Evolutionary conservation across 176 grass and related monocot genomes (phyloP), one percentile per base, ranked within the genome.

Genomic region (Aechmea fasciata): DNA sequence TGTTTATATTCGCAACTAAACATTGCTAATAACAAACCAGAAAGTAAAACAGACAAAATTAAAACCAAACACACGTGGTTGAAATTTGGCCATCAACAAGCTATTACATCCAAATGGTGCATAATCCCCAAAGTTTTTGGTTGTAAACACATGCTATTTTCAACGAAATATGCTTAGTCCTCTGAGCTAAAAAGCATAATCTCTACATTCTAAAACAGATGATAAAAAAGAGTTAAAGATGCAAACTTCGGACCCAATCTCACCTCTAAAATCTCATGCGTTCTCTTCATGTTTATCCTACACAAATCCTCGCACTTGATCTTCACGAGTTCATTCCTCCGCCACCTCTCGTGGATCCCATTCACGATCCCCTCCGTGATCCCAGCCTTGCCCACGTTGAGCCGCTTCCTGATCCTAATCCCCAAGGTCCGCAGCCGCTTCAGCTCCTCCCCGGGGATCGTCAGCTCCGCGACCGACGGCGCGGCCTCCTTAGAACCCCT

Each of bases 201-300:
- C 1, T 47, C 8, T 3, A 47, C 10, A 59, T 55, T 19, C 5
- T 47, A 72, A 72, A 33, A 13, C 23, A 1, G 22, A 18, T 50
- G 50, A 14, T 13, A 3, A 41, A 7, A 9, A 9, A 6, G 50
- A 13, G 1, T 13, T 10, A 18, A 18, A 52, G 19, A 57, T 65
- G 11, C 48, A 12, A 11, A 11, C 9, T 69, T 50, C 1, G n/a
- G 54, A 57, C 13, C 14, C n/a, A 59, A 59, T 2, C 67, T 76
- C 68, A 96, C 91, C 91, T 97, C 89, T 15, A 92, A 65, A 11
- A 83, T 92, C 76, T 92, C 81, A 79, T 97, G 93, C 2, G 93
- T 97, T 78, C 84, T 83, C 82, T 72, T 85, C 93, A 97, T 97
- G 72, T 97, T 97, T 78, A 92, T 85, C 48, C 85, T 75, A 69